phyloP scores from a whole-genome alignment of 2,329 filamentous ascomycete genomes.

The Colletotrichum spaethianum region DNA sequence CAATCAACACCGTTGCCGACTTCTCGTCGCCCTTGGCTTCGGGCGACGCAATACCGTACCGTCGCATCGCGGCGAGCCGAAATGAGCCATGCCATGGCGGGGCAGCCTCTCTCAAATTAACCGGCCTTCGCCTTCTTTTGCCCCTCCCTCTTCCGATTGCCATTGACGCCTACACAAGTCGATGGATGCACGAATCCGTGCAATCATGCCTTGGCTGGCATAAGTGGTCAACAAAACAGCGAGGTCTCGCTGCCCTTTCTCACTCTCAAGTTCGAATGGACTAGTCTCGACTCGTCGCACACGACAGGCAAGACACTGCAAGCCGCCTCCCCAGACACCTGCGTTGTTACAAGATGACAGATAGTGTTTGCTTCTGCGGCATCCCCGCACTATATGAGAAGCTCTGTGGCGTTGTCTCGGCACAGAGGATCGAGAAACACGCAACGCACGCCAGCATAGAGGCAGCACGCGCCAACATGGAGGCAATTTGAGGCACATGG shows the following conservation, averaged over 20 bases:
- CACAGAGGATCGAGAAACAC: neutral
- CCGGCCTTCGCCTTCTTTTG: neutral
- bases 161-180: neutral
- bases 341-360: neutral
- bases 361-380: constrained; percentile 6
- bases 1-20: constrained; percentile 7
- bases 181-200: neutral
- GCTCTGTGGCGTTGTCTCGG: constrained; percentile 26
- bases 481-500: neutral
- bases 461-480: no score
- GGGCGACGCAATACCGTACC: constrained; percentile 26
- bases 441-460: neutral
- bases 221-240: neutral
- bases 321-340: neutral
- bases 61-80: constrained; percentile 32
- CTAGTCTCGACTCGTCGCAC: neutral
- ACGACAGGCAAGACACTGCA: neutral
- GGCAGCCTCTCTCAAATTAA: constrained; percentile 14
- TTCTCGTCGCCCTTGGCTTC: constrained; percentile 18
- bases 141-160: neutral
- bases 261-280: neutral
- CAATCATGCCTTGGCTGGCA: neutral
- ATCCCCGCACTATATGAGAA: constrained; percentile 23
- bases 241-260: neutral
- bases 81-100: constrained; percentile 13